These are phyloP conservation scores for Tolypocladium ophioglossoides DNA, from an alignment of 2,329 filamentous ascomycete species.

Conservation along the genomic window DNA sequence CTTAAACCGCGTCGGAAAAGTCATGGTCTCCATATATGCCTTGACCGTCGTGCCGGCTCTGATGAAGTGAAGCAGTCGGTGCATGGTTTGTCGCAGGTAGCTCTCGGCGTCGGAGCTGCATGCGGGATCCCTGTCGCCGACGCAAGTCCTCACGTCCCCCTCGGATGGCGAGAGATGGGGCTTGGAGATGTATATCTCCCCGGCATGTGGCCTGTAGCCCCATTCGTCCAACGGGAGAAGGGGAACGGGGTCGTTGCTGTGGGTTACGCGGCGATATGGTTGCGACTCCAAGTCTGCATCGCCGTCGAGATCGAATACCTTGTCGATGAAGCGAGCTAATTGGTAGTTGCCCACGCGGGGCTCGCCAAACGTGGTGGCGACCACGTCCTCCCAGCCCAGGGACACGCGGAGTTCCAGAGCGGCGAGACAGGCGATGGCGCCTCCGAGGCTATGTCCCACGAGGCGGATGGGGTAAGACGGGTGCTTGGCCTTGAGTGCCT, in stretches of 20 bases:
- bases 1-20: constrained; percentile 50
- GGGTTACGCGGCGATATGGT: constrained; percentile 69
- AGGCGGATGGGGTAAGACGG: constrained; percentile 66
- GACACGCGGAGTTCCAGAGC: constrained; percentile 65
- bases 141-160: constrained; percentile 60
- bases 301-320: constrained; percentile 34
- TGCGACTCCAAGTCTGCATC: constrained; percentile 21
- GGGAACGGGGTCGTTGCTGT: constrained; percentile 78
- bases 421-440: constrained; percentile 81
- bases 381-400: constrained; percentile 62
- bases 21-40: constrained; percentile 24
- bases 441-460: constrained; percentile 85
- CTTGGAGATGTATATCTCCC: constrained; percentile 80
- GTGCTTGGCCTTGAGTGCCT: constrained; percentile 46
- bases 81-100: constrained; percentile 16
- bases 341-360: constrained; percentile 54
- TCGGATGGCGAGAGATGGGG: constrained; percentile 54
- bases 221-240: constrained; percentile 77
- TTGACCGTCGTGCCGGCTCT: constrained; percentile 12
- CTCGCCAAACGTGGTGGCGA: constrained; percentile 87
- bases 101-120: constrained; percentile 58
- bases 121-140: constrained; percentile 56
- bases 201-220: constrained; percentile 77
- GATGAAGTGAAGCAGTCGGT: constrained; percentile 13
- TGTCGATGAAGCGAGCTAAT: constrained; percentile 44